A percentile compares a stretch with the other conserved stretches of the same genome.
Conservation (phyloP, 257 asterid genomes). For the Primulina eburnea region DNA sequence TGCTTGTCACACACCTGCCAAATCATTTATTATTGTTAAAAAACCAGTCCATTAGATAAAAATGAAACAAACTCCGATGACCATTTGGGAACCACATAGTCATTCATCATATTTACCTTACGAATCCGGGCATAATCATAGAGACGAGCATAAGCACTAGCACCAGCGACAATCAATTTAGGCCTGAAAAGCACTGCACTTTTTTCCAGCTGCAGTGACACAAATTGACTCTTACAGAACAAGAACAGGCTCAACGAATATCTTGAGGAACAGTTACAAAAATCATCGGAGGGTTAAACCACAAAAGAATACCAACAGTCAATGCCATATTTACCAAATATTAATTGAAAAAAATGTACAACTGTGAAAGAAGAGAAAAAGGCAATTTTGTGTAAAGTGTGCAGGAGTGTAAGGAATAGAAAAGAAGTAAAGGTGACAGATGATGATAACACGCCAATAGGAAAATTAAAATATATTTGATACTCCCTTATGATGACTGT, state of each 20-base stretch:
- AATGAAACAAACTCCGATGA: neutral
- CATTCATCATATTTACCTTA: slow-evolving; percentile 45
- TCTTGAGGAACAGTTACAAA: neutral
- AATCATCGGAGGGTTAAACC: neutral
- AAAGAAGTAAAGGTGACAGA: neutral
- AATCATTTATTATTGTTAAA: slow-evolving; percentile 19
- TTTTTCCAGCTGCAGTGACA: slow-evolving; percentile 73
- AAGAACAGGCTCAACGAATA: slow-evolving; percentile 12
- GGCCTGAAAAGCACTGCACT: slow-evolving; percentile 94
- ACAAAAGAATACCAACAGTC: neutral
- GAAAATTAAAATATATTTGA: neutral
- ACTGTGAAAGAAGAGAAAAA: neutral
- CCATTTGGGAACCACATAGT: neutral
- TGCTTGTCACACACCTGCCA: slow-evolving; percentile 93
- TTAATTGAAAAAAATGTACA: neutral
- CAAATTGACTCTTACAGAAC: slow-evolving; percentile 16
- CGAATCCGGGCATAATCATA: slow-evolving; percentile 91
- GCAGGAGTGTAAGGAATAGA: neutral
- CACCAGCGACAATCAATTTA: slow-evolving; percentile 93
- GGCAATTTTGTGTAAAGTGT: neutral
- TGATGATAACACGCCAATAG: neutral
- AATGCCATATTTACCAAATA: neutral
- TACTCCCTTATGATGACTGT: neutral
- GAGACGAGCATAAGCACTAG: slow-evolving; percentile 94
- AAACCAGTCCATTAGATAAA: slow-evolving; percentile 1